phyloP scores from a whole-genome alignment of 2,329 filamentous ascomycete genomes.

The Beauveria medogensis region DNA sequence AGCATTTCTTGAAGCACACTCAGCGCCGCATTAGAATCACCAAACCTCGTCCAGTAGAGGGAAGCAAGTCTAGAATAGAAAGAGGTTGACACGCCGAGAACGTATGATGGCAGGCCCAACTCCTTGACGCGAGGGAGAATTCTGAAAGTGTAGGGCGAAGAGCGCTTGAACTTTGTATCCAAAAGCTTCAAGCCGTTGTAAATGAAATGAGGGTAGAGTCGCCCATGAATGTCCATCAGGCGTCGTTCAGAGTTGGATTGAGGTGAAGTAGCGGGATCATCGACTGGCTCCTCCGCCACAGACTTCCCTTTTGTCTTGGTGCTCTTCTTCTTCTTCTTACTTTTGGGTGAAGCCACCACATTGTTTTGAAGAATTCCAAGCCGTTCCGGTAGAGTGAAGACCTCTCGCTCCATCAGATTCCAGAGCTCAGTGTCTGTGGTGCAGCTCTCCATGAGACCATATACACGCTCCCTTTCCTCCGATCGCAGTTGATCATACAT shows the following conservation, averaged over 20 bases:
- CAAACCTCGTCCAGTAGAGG: conserved; percentile 53
- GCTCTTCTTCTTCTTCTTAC: neutral
- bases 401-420: conserved; percentile 56
- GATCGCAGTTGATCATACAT: conserved; percentile 30
- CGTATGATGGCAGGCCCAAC: conserved; percentile 60
- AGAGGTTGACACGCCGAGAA: conserved; percentile 60
- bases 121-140: conserved; percentile 60
- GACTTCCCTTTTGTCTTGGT: neutral
- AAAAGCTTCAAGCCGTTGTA: conserved; percentile 49
- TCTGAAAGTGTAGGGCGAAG: conserved; percentile 51
- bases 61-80: conserved; percentile 62
- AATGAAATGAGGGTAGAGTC: conserved; percentile 56
- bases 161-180: conserved; percentile 45
- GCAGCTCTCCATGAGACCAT: conserved; percentile 44
- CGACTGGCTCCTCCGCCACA: neutral
- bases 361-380: conserved; percentile 41
- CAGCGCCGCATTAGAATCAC: conserved; percentile 48
- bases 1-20: conserved; percentile 59
- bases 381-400: conserved; percentile 52
- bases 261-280: neutral
- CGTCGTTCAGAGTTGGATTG: conserved; percentile 21
- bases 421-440: conserved; percentile 57
- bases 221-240: conserved; percentile 50
- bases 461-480: conserved; percentile 44
- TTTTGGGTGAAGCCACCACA: neutral